Evolutionary conservation across 2,329 filamentous ascomycete species (phyloP).

Genomic region (Huntiella moniliformis): DNA sequence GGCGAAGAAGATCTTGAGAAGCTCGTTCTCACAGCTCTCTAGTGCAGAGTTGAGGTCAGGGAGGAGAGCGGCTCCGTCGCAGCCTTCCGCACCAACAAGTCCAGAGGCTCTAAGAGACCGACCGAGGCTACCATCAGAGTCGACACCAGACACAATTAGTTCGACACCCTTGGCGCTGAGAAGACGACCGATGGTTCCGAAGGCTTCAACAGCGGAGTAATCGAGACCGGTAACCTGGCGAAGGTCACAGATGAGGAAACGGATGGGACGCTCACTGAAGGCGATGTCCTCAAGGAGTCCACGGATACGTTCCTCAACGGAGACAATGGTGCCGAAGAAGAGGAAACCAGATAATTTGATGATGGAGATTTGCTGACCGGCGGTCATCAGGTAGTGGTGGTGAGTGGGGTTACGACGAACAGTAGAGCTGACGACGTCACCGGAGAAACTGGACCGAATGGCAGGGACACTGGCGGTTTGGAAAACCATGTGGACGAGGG

Average conservation of each 20-base stretch:
- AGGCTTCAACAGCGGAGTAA: constrained; percentile 90
- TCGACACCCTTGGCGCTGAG: constrained; percentile 59
- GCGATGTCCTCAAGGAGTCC: constrained; percentile 64
- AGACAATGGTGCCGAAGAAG: constrained; percentile 97
- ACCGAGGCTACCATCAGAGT: constrained; percentile 56
- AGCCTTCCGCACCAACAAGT: constrained; percentile 44
- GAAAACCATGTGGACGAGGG: constrained; percentile 77
- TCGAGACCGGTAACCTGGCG: constrained; percentile 81
- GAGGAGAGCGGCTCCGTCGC: constrained; percentile 57
- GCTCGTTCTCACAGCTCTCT: constrained; percentile 86
- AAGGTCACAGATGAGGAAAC: constrained; percentile 78
- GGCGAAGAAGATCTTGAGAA: constrained; percentile 63
- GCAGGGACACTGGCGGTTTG: constrained; percentile 82
- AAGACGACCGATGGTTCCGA: constrained; percentile 77
- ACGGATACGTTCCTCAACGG: constrained; percentile 76
- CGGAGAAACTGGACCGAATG: constrained; percentile 76
- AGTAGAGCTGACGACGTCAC: constrained; percentile 75
- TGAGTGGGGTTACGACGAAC: constrained; percentile 83
- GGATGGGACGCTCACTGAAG: constrained; percentile 61
- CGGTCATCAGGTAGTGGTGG: constrained; percentile 66
- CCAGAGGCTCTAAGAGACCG: constrained; percentile 68
- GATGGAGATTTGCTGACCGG: constrained; percentile 73
- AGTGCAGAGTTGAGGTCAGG: constrained; percentile 82
- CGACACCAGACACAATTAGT: constrained; percentile 67
- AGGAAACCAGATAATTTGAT: constrained; percentile 85